Percentiles rank a stretch among this genome's conserved stretches.
Conservation (phyloP, 148 eudicot genomes). For the Tetragonia tetragonoides region DNA sequence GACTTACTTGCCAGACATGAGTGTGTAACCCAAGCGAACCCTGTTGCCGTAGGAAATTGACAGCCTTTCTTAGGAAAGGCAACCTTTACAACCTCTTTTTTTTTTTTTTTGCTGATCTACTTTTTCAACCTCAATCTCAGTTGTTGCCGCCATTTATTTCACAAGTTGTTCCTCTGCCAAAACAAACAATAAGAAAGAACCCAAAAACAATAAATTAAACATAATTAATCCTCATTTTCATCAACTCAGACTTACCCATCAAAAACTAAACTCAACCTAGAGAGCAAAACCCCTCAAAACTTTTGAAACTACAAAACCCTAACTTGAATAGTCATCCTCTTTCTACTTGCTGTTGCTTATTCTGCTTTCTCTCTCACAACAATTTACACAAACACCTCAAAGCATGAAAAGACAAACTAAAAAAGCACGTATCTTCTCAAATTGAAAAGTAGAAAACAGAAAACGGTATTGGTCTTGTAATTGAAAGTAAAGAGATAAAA, state of each 20-base stretch:
- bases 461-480: no score
- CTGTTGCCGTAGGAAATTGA: conserved; percentile 36
- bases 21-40: conserved; percentile 25
- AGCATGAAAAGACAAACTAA: no score
- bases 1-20: conserved; percentile 62
- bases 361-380: no score
- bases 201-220: conserved; percentile 23
- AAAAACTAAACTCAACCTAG: not conserved
- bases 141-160: conserved; percentile 21
- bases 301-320: no score
- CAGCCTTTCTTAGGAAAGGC: conserved; percentile 15
- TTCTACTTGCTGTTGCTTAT: no score
- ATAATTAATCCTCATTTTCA: conserved; percentile 13
- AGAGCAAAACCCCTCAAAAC: not conserved
- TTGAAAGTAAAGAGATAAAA: no score
- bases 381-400: no score
- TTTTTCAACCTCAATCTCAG: conserved; percentile 26
- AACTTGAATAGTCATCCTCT: no score
- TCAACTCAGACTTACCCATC: conserved; percentile 33
- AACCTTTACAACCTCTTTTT: no score
- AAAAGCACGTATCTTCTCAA: no score
- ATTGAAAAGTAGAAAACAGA: no score
- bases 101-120: no score
- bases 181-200: conserved; percentile 22
- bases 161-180: conserved; percentile 36